Base-by-base conservation (phyloP, 2,329 filamentous ascomycete genomes). In the Diplodia corticola region DNA sequence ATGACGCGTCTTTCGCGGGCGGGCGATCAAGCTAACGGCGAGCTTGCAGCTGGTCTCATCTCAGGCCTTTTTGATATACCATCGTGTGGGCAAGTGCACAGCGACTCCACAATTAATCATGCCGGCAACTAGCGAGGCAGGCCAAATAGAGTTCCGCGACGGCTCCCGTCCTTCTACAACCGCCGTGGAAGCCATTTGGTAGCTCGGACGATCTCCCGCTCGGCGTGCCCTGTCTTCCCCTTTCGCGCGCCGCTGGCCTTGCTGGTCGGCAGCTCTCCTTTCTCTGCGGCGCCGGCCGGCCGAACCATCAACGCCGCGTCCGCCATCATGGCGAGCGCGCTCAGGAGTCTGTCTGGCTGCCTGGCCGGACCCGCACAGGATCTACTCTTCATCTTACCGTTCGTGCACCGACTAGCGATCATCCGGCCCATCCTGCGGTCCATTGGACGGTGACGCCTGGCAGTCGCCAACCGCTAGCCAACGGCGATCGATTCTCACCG, bases 401-500 rank as follows among this genome's bases (percentile, higher is more conserved):
- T 28, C 22, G 12, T 40, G 20, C 35, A 15, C 30, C 33, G 20
- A 35, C 40, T 44, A 44, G 40, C 54, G 54, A 57, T 57, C 54
- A 37, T 37, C 54, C 54, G 24, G 54, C 6, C 54, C 33, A 17
- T 22, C 33, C 13, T 57, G 10, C 20, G 24, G 22, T 20, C 54
- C 54, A 57, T 57, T 57, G 54, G 54, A 57, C 40, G 22, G 48
- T 28, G 48, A 50, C 22, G 48, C 28, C 48, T 20, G 48, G 33
- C 33, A 35, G 33, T 35, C 51, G 20, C 51, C 51, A 54, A 54
- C 35, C 33, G 35, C n/a, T 44, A 44, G 40, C 40, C 40, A 44
- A 44, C 40, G 40, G 40, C 40, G 40, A 44, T 44, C 54, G 30
- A 26, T 17, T 40, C 22, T 57, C 54, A 57, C 54, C 54, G 54